Evolutionary conservation across 495 filamentous ascomycete species (phyloP).

Genomic region (Penicillium chermesinum): DNA sequence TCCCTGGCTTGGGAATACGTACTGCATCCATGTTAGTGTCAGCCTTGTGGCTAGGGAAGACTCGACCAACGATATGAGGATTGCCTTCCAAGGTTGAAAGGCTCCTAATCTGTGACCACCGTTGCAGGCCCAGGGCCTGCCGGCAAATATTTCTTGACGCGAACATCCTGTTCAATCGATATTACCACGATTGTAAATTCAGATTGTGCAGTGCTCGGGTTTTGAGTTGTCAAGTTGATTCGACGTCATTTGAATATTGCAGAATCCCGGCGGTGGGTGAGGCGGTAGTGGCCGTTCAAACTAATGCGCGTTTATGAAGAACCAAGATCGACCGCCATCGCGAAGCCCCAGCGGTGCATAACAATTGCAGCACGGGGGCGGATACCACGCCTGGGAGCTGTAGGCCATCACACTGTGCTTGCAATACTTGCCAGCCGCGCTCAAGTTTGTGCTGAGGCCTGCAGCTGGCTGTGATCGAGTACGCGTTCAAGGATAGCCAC

Average conservation of each 20-base stretch:
- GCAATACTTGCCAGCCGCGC: neutral
- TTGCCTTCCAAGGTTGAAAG: conserved; percentile 53
- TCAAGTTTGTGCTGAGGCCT: neutral
- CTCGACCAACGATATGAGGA: conserved; percentile 49
- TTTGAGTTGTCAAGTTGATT: neutral
- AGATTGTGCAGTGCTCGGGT: neutral
- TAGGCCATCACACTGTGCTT: neutral
- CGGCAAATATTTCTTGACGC: conserved; percentile 17
- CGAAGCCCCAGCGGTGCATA: conserved; percentile 4
- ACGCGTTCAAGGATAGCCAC: neutral
- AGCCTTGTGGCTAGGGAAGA: neutral
- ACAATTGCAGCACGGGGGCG: conserved; percentile 10
- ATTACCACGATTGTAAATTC: too few species aligned
- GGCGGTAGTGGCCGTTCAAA: conserved; percentile 9
- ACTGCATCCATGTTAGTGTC: conserved; percentile 46
- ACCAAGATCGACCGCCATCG: neutral
- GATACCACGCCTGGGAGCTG: conserved; percentile 3
- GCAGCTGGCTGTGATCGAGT: neutral
- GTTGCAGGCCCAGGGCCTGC: conserved; percentile 12
- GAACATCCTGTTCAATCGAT: too few species aligned
- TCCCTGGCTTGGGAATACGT: conserved; percentile 57
- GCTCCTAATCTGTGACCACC: conserved; percentile 28
- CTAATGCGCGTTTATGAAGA: neutral
- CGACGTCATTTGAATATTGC: conserved; percentile 10
- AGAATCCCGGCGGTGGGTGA: conserved; percentile 14